Base-by-base conservation (phyloP, 495 filamentous ascomycete species). In the Penicillium argentinense region DNA sequence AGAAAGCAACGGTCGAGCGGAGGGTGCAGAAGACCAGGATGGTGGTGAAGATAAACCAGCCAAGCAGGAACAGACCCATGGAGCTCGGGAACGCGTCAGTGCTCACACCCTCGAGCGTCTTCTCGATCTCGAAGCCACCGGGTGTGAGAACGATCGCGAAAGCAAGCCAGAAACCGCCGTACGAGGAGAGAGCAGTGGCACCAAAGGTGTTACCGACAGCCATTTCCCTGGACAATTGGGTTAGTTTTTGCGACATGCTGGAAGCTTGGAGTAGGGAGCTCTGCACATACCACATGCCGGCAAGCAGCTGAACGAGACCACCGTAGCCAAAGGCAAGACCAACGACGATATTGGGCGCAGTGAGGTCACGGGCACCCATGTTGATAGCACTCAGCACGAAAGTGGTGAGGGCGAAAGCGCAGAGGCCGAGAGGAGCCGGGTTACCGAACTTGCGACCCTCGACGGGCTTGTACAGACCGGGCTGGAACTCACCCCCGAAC, bases 1-100 rank as follows among this genome's bases (percentile, higher is more conserved):
- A 97, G 85, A 97, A 98, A 57, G 92, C 91, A 60, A 97, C 84
- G 53, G 91, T 96, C 12, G 93, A 97, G 43, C 88, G 83, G 38
- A 97, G 77, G 34, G 93, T 97, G 82, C 87, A 92, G 66, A 97
- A 58, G 28, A 96, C 74, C 42, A 96, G 68, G 47, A 98, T 73
- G 61, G 80, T 84, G 57, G 92, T 98, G 83, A 98, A 98, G 78
- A 98, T 93, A 77, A 96, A 97, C 93, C 93, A 98, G 64, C 83
- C 84, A 80, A 88, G 84, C 40, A 97, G 75, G 78, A 87, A 97
- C 61, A 95, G 80, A 44, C 88, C 90, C 44, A 97, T 77, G 3
- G 86, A 88, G 54, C 87, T 78, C 40, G 79, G 59, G 60, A 86
- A 84, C 22, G 72, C 64, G 9, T 45, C 53, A 0, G 48, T 23